A percentile compares a stretch with the other conserved stretches of the same genome.
Conservation (phyloP, 2,329 filamentous ascomycete species). For the Phyllosticta capitalensis region DNA sequence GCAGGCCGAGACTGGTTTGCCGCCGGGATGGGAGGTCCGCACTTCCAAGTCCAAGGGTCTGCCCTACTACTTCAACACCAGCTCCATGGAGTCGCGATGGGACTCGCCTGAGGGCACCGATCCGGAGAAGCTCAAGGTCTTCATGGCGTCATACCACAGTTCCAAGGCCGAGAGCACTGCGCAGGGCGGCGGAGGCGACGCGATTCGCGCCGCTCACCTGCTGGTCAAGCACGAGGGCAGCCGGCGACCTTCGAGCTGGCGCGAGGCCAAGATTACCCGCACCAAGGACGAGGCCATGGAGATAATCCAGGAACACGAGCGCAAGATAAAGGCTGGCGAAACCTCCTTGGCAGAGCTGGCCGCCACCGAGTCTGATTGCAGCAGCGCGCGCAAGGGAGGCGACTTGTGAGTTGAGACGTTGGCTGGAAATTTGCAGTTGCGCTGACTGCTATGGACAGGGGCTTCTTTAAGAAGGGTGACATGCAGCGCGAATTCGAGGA, state of each 20-base stretch:
- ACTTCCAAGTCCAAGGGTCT: conserved; percentile 98
- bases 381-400: conserved; percentile 84
- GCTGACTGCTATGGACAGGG: conserved; percentile 37
- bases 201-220: conserved; percentile 88
- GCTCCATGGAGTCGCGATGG: conserved; percentile 85
- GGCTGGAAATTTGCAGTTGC: background rate
- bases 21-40: conserved; percentile 85
- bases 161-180: conserved; percentile 29
- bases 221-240: conserved; percentile 89
- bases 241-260: conserved; percentile 85
- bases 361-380: conserved; percentile 85
- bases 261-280: conserved; percentile 79
- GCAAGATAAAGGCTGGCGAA: conserved; percentile 62
- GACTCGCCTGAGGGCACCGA: conserved; percentile 84
- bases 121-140: conserved; percentile 82
- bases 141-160: conserved; percentile 86
- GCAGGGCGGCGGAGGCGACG: conserved; percentile 50
- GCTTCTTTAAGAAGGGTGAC: conserved; percentile 86
- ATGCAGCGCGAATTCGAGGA: conserved; percentile 99
- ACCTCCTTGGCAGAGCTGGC: conserved; percentile 72
- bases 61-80: conserved; percentile 94
- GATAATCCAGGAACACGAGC: conserved; percentile 67
- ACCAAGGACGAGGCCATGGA: conserved; percentile 75
- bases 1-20: conserved; percentile 71
- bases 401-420: conserved; percentile 55